These are phyloP conservation scores for Syzygium aromaticum DNA, from an alignment of 345 rosid genomes.

Conservation along the genomic window DNA sequence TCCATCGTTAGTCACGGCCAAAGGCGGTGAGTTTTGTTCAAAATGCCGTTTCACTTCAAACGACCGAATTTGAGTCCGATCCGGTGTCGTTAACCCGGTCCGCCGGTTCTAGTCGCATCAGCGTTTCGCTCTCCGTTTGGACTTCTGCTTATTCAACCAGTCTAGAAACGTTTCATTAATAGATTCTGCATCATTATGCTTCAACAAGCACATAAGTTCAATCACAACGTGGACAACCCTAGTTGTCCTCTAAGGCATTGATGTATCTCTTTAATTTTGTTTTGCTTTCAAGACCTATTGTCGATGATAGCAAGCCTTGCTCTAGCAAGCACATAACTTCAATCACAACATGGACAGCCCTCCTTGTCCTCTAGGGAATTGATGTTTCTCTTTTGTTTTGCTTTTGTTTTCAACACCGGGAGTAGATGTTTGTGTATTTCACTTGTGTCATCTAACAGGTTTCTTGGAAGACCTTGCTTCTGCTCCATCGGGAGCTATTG, in stretches of 20 bases:
- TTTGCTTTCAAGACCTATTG: neutral
- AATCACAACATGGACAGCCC: neutral
- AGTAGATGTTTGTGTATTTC: neutral
- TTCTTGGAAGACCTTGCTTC: constrained; percentile 38
- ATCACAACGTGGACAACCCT: neutral
- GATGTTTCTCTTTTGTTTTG: neutral
- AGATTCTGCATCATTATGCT: neutral
- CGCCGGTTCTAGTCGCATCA: no score
- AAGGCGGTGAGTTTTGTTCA: no score
- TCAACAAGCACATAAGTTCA: neutral
- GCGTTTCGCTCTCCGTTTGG: no score
- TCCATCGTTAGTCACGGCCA: no score
- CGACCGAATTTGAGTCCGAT: no score
- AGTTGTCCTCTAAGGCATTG: neutral
- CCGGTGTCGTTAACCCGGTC: no score
- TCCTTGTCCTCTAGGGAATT: neutral
- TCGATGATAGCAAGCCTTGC: neutral
- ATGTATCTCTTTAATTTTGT: neutral
- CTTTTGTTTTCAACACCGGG: neutral
- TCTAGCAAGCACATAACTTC: neutral
- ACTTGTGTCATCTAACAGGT: constrained; percentile 10
- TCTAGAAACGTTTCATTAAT: no score
- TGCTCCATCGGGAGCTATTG: constrained; percentile 36
- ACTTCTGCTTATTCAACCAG: no score
- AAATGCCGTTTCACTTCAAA: no score